Conservation (phyloP, 2,329 filamentous ascomycete species). For the Ascocoryne sarcoides region DNA sequence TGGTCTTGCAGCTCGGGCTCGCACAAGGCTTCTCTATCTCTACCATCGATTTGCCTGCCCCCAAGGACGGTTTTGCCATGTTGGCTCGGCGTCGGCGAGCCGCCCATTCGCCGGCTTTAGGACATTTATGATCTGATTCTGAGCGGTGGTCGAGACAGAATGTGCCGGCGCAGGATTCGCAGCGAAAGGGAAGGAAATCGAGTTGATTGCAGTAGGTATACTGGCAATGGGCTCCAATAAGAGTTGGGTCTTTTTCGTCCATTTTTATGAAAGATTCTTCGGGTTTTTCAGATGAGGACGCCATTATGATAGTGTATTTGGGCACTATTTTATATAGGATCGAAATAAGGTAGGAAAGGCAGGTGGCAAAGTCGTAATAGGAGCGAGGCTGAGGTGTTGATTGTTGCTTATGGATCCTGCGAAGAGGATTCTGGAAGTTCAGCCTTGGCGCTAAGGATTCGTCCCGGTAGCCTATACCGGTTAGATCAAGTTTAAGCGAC, state of each 20-base stretch:
- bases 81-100: constrained; percentile 46
- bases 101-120: constrained; percentile 53
- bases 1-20: constrained; percentile 56
- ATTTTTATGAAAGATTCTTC: constrained; percentile 61
- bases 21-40: constrained; percentile 62
- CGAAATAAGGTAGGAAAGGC: too few relatives aligned
- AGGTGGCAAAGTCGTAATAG: too few relatives aligned
- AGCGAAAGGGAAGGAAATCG: constrained; percentile 91
- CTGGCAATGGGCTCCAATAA: constrained; percentile 87
- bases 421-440: too few relatives aligned
- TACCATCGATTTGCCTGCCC: constrained; percentile 43
- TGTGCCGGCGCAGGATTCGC: constrained; percentile 75
- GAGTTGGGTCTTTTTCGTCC: constrained; percentile 68
- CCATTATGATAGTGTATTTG: constrained; percentile 42
- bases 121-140: constrained; percentile 69
- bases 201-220: constrained; percentile 86
- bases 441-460: too few relatives aligned
- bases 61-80: constrained; percentile 44
- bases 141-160: constrained; percentile 92
- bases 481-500: too few relatives aligned
- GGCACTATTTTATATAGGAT: too few relatives aligned
- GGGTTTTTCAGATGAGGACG: constrained; percentile 35
- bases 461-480: too few relatives aligned
- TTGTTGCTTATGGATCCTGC: too few relatives aligned
- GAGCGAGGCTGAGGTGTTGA: too few relatives aligned